Percentiles rank a stretch among this genome's conserved stretches.
Conservation (phyloP, 2,329 filamentous ascomycete genomes). For the Xylaria sp. region DNA sequence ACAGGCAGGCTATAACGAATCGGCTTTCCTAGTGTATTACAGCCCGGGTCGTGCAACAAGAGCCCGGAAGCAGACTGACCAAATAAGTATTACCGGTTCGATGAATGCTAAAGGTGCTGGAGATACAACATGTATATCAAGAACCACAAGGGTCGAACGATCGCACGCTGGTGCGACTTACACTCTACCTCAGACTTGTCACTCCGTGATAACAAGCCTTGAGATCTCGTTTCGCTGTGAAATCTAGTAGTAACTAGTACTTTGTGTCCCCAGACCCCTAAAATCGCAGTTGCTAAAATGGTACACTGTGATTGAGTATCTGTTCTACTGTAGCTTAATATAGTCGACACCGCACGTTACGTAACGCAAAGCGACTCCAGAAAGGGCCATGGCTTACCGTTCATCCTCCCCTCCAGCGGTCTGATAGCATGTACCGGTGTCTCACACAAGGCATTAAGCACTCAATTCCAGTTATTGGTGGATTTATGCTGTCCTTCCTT, state of each 20-base stretch:
- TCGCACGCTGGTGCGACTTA: neutral
- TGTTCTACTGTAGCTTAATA: neutral
- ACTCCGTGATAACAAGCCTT: too few relatives aligned
- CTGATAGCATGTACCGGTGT: neutral
- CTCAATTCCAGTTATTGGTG: neutral
- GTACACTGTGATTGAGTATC: neutral
- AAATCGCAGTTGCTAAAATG: neutral
- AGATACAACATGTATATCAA: neutral
- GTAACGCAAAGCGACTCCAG: neutral
- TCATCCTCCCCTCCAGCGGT: too few relatives aligned
- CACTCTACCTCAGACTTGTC: neutral
- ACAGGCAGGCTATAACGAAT: neutral
- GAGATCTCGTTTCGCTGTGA: neutral
- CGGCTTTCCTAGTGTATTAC: neutral
- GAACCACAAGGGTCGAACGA: neutral
- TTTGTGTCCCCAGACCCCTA: neutral
- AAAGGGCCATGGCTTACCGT: too few relatives aligned
- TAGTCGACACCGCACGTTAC: neutral
- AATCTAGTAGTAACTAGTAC: neutral
- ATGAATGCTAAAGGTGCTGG: neutral
- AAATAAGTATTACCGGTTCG: neutral
- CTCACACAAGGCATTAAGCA: neutral
- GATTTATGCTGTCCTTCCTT: constrained; percentile 7
- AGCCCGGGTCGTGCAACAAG: neutral
- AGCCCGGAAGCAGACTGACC: too few relatives aligned